These are phyloP conservation scores for Rhamnella rubrinervis DNA, from an alignment of 331 rosid species.

Conservation along the genomic window DNA sequence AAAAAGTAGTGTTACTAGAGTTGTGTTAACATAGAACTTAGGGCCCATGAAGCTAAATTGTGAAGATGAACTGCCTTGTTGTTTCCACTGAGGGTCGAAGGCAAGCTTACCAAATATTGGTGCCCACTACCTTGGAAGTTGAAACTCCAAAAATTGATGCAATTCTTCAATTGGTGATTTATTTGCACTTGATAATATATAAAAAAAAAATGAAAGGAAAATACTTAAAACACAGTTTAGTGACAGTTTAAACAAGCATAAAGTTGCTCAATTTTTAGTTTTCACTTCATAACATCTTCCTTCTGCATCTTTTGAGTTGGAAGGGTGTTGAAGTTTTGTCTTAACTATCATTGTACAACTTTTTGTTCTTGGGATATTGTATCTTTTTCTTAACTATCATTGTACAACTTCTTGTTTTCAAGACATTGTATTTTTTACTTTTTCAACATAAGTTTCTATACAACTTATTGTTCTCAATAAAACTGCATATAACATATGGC, in stretches of 20 bases:
- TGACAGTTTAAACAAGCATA: too few relatives aligned
- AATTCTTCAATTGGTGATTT: constrained; percentile 72
- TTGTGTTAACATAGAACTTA: constrained; percentile 77
- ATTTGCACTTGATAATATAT: constrained; percentile 43
- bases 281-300: too few relatives aligned
- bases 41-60: constrained; percentile 94
- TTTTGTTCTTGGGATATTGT: too few relatives aligned
- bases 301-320: too few relatives aligned
- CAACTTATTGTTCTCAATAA: too few relatives aligned
- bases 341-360: too few relatives aligned
- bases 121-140: constrained; percentile 95
- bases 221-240: background rate
- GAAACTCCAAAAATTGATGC: constrained; percentile 87
- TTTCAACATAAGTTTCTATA: too few relatives aligned
- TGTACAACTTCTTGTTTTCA: too few relatives aligned
- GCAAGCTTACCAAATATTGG: constrained; percentile 87
- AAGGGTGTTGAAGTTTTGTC: too few relatives aligned
- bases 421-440: too few relatives aligned
- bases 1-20: constrained; percentile 43
- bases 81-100: constrained; percentile 76
- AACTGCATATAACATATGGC: background rate
- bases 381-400: too few relatives aligned
- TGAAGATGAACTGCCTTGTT: constrained; percentile 56
- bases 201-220: background rate
- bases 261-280: too few relatives aligned